A percentile compares a stretch with the other conserved stretches of the same genome.
Conservation (phyloP, 768 basidiomycete genomes). For the Tephrocybe sp. region DNA sequence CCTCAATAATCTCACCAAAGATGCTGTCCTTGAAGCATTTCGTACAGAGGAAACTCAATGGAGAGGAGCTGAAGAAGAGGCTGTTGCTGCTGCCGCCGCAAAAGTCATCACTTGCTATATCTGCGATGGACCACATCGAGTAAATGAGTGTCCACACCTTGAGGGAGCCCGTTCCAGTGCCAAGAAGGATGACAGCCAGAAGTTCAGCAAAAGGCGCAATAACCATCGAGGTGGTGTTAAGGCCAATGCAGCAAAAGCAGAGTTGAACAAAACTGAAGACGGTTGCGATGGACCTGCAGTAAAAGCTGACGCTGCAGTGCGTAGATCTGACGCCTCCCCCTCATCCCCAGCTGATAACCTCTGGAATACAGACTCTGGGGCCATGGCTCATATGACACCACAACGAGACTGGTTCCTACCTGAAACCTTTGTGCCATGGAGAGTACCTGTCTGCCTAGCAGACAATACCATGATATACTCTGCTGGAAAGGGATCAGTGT, state of each 20-base stretch:
- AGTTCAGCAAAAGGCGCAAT: too few relatives aligned
- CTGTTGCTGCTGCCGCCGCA: background rate
- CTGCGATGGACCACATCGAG: background rate
- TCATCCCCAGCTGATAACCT: background rate
- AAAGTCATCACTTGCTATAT: background rate
- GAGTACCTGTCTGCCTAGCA: conserved; percentile 1
- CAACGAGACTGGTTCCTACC: background rate
- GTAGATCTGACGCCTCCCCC: background rate
- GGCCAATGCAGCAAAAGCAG: background rate
- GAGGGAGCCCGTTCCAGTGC: background rate
- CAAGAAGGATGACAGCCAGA: background rate
- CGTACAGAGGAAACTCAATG: conserved; percentile 2
- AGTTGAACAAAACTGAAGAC: background rate
- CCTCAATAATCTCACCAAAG: background rate
- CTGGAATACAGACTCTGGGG: conserved; percentile 10
- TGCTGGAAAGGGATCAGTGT: conserved; percentile 8
- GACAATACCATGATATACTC: conserved; percentile 2
- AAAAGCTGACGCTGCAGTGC: background rate
- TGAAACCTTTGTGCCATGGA: background rate
- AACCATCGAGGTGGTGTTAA: background rate
- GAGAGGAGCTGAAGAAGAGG: background rate
- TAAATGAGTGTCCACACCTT: background rate
- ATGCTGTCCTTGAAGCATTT: background rate
- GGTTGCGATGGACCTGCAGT: background rate
- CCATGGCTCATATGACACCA: conserved; percentile 7